phyloP scores from a whole-genome alignment of 2,329 filamentous ascomycete species.

The Conoideocrella luteorostrata region DNA sequence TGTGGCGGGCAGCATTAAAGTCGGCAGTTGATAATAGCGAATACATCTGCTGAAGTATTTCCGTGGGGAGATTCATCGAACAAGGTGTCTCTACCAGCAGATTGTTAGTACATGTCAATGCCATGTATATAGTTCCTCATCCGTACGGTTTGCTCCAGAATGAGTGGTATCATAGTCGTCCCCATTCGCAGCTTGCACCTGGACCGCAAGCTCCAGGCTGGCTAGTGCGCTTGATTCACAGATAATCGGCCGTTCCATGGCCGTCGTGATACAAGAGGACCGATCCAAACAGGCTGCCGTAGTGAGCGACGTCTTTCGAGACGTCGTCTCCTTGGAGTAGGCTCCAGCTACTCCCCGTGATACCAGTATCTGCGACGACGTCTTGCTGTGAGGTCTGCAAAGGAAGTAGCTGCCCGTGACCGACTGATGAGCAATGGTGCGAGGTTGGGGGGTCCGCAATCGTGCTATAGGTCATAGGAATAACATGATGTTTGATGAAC shows the following conservation, averaged over 20 bases:
- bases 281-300: not conserved
- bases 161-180: not conserved
- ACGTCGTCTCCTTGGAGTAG: constrained; percentile 11
- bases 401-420: constrained; percentile 6
- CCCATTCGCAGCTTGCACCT: constrained; percentile 11
- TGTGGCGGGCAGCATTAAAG: constrained; percentile 55
- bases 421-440: not conserved
- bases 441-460: not conserved
- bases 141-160: not conserved
- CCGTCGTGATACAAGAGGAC: constrained; percentile 11
- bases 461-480: not conserved
- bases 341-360: constrained; percentile 19
- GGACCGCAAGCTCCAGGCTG: constrained; percentile 6
- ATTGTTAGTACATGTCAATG: not conserved
- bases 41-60: constrained; percentile 32
- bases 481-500: no score
- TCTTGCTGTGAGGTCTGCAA: constrained; percentile 10
- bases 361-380: constrained; percentile 23
- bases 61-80: constrained; percentile 25
- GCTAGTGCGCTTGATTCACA: constrained; percentile 10
- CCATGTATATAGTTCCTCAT: not conserved
- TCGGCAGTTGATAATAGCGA: constrained; percentile 26
- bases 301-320: constrained; percentile 9
- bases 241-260: constrained; percentile 13
- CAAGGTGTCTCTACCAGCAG: constrained; percentile 10